Conservation (phyloP, 306 rosid species). For the Quillaja saponaria region DNA sequence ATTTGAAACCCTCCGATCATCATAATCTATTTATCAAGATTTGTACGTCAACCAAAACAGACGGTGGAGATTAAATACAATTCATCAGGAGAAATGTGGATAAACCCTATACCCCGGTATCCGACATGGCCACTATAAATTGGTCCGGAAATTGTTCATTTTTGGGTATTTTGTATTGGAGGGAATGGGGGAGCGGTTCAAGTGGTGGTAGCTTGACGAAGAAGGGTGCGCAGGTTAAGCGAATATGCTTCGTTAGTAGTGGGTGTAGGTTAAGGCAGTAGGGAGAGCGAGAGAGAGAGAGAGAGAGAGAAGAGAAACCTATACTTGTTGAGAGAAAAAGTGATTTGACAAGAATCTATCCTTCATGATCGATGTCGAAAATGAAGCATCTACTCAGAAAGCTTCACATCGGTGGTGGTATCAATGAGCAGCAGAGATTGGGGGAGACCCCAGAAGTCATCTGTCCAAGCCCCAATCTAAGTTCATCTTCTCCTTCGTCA, state of each 20-base stretch:
- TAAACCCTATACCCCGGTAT: too few species aligned
- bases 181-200: slow-evolving; percentile 65
- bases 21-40: too few species aligned
- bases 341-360: slow-evolving; percentile 12
- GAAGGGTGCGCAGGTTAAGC: slow-evolving; percentile 63
- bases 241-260: slow-evolving; percentile 44
- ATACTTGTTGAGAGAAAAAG: not conserved
- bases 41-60: too few species aligned
- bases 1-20: too few species aligned
- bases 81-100: slow-evolving; percentile 19
- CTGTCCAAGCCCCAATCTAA: slow-evolving; percentile 32
- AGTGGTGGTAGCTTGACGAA: slow-evolving; percentile 55
- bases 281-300: slow-evolving; percentile 5
- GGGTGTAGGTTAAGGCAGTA: slow-evolving; percentile 46
- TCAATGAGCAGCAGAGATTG: slow-evolving; percentile 59
- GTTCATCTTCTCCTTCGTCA: slow-evolving; percentile 37
- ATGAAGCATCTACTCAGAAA: slow-evolving; percentile 94
- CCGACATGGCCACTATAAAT: too few species aligned
- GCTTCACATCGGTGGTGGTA: slow-evolving; percentile 96
- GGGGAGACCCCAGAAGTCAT: slow-evolving; percentile 37
- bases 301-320: not conserved
- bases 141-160: not conserved
- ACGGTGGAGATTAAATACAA: slow-evolving; percentile 18
- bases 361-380: slow-evolving; percentile 83
- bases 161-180: slow-evolving; percentile 39